phyloP scores from a whole-genome alignment of 2,329 filamentous ascomycete genomes.

The Ophiostoma quercus region DNA sequence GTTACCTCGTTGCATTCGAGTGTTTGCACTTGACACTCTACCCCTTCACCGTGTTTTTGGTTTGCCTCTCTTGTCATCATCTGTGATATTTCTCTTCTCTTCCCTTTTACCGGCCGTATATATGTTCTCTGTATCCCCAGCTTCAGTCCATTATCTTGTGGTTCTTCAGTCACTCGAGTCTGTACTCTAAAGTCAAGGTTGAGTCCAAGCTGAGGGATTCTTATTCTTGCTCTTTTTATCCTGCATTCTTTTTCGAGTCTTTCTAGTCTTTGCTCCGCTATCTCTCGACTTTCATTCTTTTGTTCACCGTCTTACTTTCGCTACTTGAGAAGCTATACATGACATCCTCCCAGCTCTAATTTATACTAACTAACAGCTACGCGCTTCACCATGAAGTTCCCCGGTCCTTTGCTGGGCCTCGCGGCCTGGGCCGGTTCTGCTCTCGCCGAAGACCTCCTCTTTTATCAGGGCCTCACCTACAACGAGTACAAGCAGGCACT shows the following conservation, averaged over 20 bases:
- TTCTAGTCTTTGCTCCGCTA: background rate
- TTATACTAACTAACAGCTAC: background rate
- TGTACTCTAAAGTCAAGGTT: background rate
- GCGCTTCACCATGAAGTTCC: conserved; percentile 15
- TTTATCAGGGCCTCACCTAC: conserved; percentile 29
- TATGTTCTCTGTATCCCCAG: background rate
- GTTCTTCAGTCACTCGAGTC: background rate
- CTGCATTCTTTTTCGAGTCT: background rate
- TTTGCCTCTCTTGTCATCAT: background rate
- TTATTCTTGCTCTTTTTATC: background rate
- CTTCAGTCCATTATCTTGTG: conserved; percentile 2
- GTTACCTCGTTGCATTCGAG: background rate
- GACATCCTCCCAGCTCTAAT: background rate
- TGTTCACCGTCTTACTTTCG: background rate
- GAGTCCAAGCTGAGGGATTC: background rate
- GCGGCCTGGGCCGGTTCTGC: conserved; percentile 23
- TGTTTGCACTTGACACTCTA: background rate
- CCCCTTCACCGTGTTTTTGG: background rate
- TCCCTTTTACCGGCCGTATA: conserved; percentile 21
- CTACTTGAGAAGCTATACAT: background rate
- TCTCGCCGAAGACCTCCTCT: conserved; percentile 29
- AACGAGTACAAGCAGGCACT: conserved; percentile 29
- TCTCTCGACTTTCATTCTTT: background rate
- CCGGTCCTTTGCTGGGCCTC: background rate
- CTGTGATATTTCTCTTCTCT: background rate